A percentile compares a stretch with the other conserved stretches of the same genome.
These are phyloP conservation scores for Aurantiochytrium sp. DNA, from an alignment of 108 stramenopile genomes.

Conservation along the genomic window DNA sequence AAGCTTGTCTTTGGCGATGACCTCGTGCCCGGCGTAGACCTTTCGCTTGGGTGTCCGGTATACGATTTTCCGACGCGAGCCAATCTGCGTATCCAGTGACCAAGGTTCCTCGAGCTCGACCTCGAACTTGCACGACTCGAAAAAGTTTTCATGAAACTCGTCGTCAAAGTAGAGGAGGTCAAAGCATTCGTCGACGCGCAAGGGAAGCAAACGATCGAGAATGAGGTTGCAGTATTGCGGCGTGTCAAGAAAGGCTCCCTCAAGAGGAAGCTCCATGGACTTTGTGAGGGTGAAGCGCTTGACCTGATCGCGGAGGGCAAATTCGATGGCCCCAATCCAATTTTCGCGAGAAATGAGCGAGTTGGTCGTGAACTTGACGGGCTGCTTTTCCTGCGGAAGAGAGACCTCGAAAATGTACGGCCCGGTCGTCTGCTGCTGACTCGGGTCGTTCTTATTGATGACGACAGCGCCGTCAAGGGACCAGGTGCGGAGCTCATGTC, in stretches of 20 bases:
- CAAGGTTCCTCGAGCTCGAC: background rate
- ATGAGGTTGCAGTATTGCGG: background rate
- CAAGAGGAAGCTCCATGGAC: background rate
- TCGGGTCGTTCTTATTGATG: background rate
- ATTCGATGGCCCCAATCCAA: background rate
- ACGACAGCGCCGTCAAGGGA: background rate
- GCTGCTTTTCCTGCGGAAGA: background rate
- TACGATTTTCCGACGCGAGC: background rate
- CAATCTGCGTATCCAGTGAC: background rate
- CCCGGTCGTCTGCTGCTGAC: background rate
- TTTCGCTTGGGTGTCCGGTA: background rate
- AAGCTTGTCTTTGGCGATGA: background rate
- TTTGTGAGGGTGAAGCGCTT: slow-evolving; percentile 6
- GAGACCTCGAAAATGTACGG: background rate
- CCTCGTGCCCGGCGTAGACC: background rate
- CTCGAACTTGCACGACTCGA: background rate
- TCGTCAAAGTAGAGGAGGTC: slow-evolving; percentile 1
- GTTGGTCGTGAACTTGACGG: background rate
- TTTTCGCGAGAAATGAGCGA: background rate
- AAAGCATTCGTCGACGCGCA: background rate
- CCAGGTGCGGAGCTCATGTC: background rate
- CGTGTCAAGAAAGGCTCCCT: background rate
- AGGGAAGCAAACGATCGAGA: background rate
- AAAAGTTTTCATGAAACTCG: background rate
- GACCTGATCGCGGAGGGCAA: background rate